These are phyloP conservation scores for Jaltomata sinuosa DNA, from an alignment of 257 asterid genomes.

Conservation along the genomic window DNA sequence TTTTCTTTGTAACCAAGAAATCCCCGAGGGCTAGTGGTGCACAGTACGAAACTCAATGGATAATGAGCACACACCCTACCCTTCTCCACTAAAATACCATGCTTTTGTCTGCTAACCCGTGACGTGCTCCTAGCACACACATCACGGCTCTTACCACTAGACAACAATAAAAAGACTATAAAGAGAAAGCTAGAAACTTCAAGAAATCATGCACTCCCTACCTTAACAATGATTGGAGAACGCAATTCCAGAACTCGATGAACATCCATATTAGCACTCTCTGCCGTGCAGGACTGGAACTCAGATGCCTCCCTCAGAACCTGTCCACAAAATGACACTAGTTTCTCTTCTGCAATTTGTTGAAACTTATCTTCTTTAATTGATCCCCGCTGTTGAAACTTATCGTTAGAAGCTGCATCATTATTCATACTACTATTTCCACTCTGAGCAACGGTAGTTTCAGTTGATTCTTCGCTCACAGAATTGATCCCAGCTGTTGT, in stretches of 20 bases:
- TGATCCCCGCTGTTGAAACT: neutral
- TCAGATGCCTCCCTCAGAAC: conserved; percentile 90
- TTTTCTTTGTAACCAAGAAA: neutral
- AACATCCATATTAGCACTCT: conserved; percentile 68
- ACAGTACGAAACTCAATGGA: neutral
- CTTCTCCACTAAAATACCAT: neutral
- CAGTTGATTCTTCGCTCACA: conserved; percentile 17
- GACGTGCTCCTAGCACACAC: neutral
- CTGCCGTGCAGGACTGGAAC: conserved; percentile 80
- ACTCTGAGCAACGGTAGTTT: neutral
- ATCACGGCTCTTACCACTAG: neutral
- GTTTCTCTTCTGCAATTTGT: conserved; percentile 81
- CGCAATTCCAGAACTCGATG: conserved; percentile 91
- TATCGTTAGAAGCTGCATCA: neutral
- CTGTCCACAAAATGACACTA: conserved; percentile 81
- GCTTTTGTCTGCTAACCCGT: neutral
- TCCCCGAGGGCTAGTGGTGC: neutral
- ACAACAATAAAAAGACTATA: neutral
- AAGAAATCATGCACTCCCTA: conserved; percentile 15
- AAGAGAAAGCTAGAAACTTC: neutral
- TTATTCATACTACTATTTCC: neutral
- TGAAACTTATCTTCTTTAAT: conserved; percentile 48
- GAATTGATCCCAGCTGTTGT: conserved; percentile 37
- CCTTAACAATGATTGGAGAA: conserved; percentile 92
- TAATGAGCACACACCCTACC: neutral